Base-by-base conservation (phyloP, 1,284 basidiomycete species). In the Apiotrichum akiyoshidainum region DNA sequence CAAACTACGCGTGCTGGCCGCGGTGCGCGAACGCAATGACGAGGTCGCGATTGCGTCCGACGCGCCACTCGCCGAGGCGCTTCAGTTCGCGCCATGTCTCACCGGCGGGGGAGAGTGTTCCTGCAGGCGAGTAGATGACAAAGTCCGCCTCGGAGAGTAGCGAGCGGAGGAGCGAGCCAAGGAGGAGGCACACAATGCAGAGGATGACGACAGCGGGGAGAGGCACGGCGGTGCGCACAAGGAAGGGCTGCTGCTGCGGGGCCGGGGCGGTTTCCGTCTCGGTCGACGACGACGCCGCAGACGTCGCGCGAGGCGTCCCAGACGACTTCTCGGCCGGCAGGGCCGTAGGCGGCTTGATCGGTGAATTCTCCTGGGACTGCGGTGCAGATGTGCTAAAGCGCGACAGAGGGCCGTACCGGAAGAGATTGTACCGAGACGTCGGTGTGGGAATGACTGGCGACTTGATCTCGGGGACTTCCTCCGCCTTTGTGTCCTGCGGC, bases 101-200 rank as follows among this genome's bases (percentile, higher is more conserved):
- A 34, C 74, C 78, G 33, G 67, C 69, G 13, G 61, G 65, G 33
- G 76, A 47, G 39, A 35, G 21, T 10, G 56, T 67, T 63, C 85
- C 85, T 54, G 79, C 80, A 60, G 85, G 85, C 51, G 90, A 83
- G 75, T 89, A 89, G 54, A 78, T 66, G 26, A 95, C 86, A 79
- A 94, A 98, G 76, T 97, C 94, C n/a, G 89, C 87, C 54, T 76
- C 74, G 10, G 87, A 87, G 42, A 97, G 79, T 61, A 97, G 80
- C 10, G 90, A 91, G 58, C 95, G 84, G 61, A 95, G 77, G 51
- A 99, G 80, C 13, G 90, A 94, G 40, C 95, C 95, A 63, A 97
- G 81, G 64, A 99, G 80, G 77, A 98, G 94, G 40, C 90, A 88
- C 62, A 95, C 89, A 63, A 98, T 74, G 47, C 87, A 91, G 17